Base-by-base conservation (phyloP, 352 stramenopile genomes). In the Aphanomyces stellatus region DNA sequence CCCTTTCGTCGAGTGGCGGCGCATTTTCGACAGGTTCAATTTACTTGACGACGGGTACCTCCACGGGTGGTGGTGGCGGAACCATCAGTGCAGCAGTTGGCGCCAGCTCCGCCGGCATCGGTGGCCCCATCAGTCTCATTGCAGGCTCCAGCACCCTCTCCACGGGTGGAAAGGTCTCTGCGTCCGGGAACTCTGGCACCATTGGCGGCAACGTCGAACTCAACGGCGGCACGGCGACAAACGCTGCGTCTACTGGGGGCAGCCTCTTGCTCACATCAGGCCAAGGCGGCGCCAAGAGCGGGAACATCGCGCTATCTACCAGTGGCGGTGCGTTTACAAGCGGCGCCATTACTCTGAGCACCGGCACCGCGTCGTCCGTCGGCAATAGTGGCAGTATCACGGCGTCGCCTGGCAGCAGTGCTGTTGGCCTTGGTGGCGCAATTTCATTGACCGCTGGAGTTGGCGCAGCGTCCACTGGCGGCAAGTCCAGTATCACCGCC, bases 381-480 rank as follows among this genome's bases (percentile, higher is more conserved):
- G 60, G 60, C n/a, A 42, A 28, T 19, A 49, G 46, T 40, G 84
- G 84, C 27, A 62, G 30, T 41, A 40, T 87, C 8, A 53, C 37
- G 10, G 1, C 89, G 6, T 49, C 22, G 1, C 82, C 76, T 28
- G 84, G 84, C 3, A 48, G 33, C 15, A 76, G 81, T 30, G 51
- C 72, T 15, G 35, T 71, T 43, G 83, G 77, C 30, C 71, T n/a
- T 49, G 73, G 70, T 69, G 84, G 84, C 8, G 73, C 71, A 1
- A 71, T 92, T 41, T 65, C 65, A 2, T 65, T 92, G 46, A 55
- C 22, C 30, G 88, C 78, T 28, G 60, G 60, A 3, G 30, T 67
- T 24, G 34, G 30, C 8, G 27, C 42, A 17, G 37, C 48, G 22
- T 67, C 60, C 4, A 60, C 43, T 3, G 60, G 60, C 31, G 81